phyloP scores from a whole-genome alignment of 768 basidiomycete species.

The Pulveroboletus sp. region DNA sequence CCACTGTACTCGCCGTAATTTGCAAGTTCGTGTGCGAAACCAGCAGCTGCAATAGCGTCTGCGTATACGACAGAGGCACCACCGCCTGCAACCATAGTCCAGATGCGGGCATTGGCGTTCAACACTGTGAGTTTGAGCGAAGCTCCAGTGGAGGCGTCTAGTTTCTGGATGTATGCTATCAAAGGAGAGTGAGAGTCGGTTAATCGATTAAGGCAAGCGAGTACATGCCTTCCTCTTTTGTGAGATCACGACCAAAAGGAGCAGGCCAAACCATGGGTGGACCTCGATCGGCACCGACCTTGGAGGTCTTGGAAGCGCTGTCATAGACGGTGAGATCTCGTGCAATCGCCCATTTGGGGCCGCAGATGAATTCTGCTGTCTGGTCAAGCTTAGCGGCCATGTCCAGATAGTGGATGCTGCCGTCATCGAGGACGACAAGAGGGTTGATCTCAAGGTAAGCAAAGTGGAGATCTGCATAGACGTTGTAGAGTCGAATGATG shows the following conservation, averaged over 20 bases:
- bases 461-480: slow-evolving; percentile 98
- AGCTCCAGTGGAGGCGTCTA: slow-evolving; percentile 95
- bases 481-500: slow-evolving; percentile 89
- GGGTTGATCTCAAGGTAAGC: slow-evolving; percentile 99
- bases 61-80: slow-evolving; percentile 70
- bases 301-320: slow-evolving; percentile 39
- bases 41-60: slow-evolving; percentile 85
- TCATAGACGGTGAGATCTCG: slow-evolving; percentile 82
- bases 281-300: slow-evolving; percentile 84
- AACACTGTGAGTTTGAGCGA: slow-evolving; percentile 97
- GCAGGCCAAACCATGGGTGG: slow-evolving; percentile 97
- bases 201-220: accelerated
- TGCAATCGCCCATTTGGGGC: slow-evolving; percentile 98
- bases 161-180: slow-evolving; percentile 92
- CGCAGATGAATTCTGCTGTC: slow-evolving; percentile 96
- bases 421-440: slow-evolving; percentile 84
- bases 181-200: background rate
- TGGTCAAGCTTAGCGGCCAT: slow-evolving; percentile 99
- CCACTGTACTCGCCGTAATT: slow-evolving; percentile 99
- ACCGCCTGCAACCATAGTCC: slow-evolving; percentile 99
- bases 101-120: slow-evolving; percentile 90
- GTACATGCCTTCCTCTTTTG: slow-evolving; percentile 74
- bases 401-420: slow-evolving; percentile 88
- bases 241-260: slow-evolving; percentile 94
- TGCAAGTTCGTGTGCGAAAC: slow-evolving; percentile 94